Evolutionary conservation across 108 stramenopile genomes (phyloP), one percentile per base, ranked within the genome.

Genomic region (Pseudonitzschia delicatissima): DNA sequence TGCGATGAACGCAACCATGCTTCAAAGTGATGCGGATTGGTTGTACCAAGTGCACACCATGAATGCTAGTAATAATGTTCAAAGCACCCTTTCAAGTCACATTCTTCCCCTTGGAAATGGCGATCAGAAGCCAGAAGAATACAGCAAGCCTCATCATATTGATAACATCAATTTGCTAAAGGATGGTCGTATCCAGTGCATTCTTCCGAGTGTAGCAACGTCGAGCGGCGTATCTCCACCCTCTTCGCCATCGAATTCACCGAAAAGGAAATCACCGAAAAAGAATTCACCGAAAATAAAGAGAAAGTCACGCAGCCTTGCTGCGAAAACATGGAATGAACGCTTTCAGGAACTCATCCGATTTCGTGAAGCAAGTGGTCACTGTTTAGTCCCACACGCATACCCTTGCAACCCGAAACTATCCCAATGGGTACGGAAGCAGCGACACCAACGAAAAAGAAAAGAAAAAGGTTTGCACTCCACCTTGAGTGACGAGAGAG

Each of bases 361-460:
- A 35, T 79, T 74, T 69, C 74, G 65, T 55, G 49, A 52, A 27
- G 35, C 58, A 20, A 44, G 61, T 37, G 78, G 69, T 23, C 73
- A 79, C 39, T 79, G 73, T 35, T 21, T 55, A 11, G 73, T 79
- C 13, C 78, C 78, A 42, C 68, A 63, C n/a, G 47, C 44, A 5
- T 74, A 61, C 39, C 33, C 29, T 33, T 18, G 34, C 6, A 74
- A 74, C 47, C 73, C 67, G 4, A 57, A 45, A 20, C 64, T 79
- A 17, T 62, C 78, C 4, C 65, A 42, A 4, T 79, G 78, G 78
- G 78, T 79, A 5, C 47, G 49, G 3, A 40, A 63, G 20, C 73
- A 75, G 36, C 73, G 78, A n/a, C 55, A 71, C 28, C 79, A 80
- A 47, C 76, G 63, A 66, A 68, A 68, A 42, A 57, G 72, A n/a